Evolutionary conservation across 176 grass and related monocot species (phyloP), one percentile per base, ranked within the genome.

Genomic region (Poa annua): DNA sequence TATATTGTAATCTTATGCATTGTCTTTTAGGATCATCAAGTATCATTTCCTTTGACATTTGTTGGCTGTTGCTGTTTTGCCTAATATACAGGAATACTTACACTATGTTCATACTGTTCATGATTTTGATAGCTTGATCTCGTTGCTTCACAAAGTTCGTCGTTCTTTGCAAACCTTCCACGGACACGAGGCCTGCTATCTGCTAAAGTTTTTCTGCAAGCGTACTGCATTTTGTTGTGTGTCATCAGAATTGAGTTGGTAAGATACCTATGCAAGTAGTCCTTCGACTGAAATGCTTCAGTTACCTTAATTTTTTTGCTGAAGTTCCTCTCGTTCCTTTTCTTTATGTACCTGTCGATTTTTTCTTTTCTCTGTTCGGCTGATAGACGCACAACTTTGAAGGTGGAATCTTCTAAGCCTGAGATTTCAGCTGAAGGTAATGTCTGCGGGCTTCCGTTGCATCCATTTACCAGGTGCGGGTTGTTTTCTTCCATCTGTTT

Each of bases 231-330:
- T 36, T 36, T 36, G 1, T 36, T 36, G 35, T 6, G 4, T 36
- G 35, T 36, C 35, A 36, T 36, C 35, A 36, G 35, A 36, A 36
- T 36, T 36, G 35, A 36, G 3, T 36, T 36, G 35, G 35, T 36
- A 36, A 36, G 35, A 36, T 36, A 6, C 35, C 35, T 36, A 36
- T 36, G 35, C 35, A 36, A 36, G 35, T 36, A 36, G 35, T 36
- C 3, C 3, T 36, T 36, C 5, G 35, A 3, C 35, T 36, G 35
- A 36, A 36, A 36, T 36, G 55, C 19, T 70, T 52, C 57, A 44
- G 26, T 89, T 96, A 96, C 97, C 93, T 99, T 99, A 72, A 99
- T 99, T 82, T 96, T 99, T 48, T 99, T 99, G 83, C 80, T 94
- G 93, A 96, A 99, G 81, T 99, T 99, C 75, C 97, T 92, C 80